phyloP scores from a whole-genome alignment of 352 stramenopile species.

The Globisporangium acanthophoron region DNA sequence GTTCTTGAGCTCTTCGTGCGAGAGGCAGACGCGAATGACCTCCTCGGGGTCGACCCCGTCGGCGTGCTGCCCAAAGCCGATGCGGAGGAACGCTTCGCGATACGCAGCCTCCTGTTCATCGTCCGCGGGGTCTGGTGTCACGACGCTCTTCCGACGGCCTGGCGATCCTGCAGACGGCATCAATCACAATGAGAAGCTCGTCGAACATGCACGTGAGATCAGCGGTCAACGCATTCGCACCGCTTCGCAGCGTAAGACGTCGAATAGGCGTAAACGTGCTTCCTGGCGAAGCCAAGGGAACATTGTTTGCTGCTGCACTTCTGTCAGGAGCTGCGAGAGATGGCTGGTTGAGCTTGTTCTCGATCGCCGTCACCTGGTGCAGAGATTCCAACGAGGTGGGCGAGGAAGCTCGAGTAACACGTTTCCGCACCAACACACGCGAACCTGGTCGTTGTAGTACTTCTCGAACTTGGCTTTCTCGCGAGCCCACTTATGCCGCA shows the following conservation, averaged over 20 bases:
- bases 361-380: conserved; percentile 9
- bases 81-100: conserved; percentile 58
- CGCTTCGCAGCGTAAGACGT: conserved; percentile 1
- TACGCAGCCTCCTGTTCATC: conserved; percentile 19
- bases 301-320: background rate
- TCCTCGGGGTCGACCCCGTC: conserved; percentile 60
- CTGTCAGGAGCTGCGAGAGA: background rate
- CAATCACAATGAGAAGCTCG: background rate
- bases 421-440: background rate
- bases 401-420: background rate
- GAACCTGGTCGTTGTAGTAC: conserved; percentile 79
- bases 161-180: conserved; percentile 2
- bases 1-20: conserved; percentile 60
- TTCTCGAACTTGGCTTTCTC: conserved; percentile 84
- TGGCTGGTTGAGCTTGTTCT: conserved; percentile 5
- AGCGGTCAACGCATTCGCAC: background rate
- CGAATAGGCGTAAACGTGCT: background rate
- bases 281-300: background rate
- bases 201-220: no score
- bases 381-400: background rate
- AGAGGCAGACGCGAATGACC: conserved; percentile 59
- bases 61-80: conserved; percentile 52
- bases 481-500: conserved; percentile 69
- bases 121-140: background rate
- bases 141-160: conserved; percentile 4